phyloP scores from a whole-genome alignment of 495 filamentous ascomycete genomes.

The Podospora australis region DNA sequence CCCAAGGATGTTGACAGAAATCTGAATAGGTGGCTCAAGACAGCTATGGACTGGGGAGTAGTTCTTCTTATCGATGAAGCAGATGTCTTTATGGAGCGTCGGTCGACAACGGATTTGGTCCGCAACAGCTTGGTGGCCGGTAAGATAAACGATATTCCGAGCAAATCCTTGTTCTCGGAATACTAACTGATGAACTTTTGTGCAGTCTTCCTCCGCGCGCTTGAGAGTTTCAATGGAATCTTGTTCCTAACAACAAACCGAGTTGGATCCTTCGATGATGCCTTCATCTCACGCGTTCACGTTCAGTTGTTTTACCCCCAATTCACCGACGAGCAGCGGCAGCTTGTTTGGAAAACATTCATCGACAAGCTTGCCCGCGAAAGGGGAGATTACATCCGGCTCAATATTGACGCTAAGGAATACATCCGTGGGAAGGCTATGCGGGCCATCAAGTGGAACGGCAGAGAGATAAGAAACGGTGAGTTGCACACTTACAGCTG shows the following conservation, averaged over 20 bases:
- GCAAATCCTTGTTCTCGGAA: neutral
- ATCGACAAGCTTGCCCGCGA: slow-evolving; percentile 16
- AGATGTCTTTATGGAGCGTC: slow-evolving; percentile 28
- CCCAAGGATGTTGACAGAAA: neutral
- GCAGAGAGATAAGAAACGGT: slow-evolving; percentile 38
- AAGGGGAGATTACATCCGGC: slow-evolving; percentile 3
- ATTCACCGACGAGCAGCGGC: slow-evolving; percentile 13
- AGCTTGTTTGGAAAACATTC: slow-evolving; percentile 17
- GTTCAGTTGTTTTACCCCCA: slow-evolving; percentile 39
- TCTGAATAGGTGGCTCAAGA: slow-evolving; percentile 2
- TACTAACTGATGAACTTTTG: slow-evolving; percentile 11
- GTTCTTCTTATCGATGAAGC: slow-evolving; percentile 34
- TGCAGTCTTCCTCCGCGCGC: slow-evolving; percentile 42
- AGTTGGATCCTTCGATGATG: slow-evolving; percentile 47
- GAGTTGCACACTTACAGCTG: neutral
- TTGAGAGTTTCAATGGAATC: slow-evolving; percentile 55
- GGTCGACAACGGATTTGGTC: neutral
- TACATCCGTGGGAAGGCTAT: slow-evolving; percentile 7
- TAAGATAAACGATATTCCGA: neutral
- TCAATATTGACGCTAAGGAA: slow-evolving; percentile 7
- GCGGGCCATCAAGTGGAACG: slow-evolving; percentile 29
- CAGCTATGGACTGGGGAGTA: slow-evolving; percentile 11
- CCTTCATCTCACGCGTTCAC: slow-evolving; percentile 50
- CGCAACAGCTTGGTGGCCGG: neutral
- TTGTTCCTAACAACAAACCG: slow-evolving; percentile 54